These are phyloP conservation scores for Beauveria caledonica DNA, from an alignment of 2,329 filamentous ascomycete genomes.

Conservation along the genomic window DNA sequence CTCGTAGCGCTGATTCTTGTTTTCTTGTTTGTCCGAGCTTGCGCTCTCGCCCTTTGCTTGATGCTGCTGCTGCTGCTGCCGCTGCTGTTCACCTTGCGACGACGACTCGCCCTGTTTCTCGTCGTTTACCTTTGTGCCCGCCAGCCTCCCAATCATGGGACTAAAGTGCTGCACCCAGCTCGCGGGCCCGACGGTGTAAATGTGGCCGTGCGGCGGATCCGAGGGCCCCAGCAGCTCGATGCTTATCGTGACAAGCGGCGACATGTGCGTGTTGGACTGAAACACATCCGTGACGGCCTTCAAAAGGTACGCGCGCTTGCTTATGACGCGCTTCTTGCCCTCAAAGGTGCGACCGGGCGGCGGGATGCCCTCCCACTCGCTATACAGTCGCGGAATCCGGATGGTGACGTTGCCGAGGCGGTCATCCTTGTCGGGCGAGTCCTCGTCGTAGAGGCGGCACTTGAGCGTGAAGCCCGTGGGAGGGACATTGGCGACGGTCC, in stretches of 20 bases:
- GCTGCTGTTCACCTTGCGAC: constrained; percentile 8
- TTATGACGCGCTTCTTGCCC: constrained; percentile 76
- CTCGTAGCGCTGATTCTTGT: constrained; percentile 62
- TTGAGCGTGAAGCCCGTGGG: constrained; percentile 75
- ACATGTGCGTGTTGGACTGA: constrained; percentile 54
- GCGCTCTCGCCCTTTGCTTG: constrained; percentile 32
- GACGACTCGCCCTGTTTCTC: constrained; percentile 44
- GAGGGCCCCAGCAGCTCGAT: constrained; percentile 72
- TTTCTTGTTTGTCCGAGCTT: constrained; percentile 23
- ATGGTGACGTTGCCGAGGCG: constrained; percentile 80
- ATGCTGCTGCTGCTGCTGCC: constrained; percentile 16
- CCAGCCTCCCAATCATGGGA: constrained; percentile 76
- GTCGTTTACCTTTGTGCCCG: constrained; percentile 54
- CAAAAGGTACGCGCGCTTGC: constrained; percentile 76
- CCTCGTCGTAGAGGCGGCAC: constrained; percentile 83
- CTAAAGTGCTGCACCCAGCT: constrained; percentile 79
- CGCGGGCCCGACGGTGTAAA: constrained; percentile 73
- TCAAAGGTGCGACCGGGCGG: constrained; percentile 52
- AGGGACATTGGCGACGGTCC: constrained; percentile 84
- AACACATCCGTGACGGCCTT: constrained; percentile 60
- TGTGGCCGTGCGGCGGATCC: constrained; percentile 55
- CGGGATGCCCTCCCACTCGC: constrained; percentile 61
- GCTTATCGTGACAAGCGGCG: constrained; percentile 63
- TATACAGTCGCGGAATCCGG: constrained; percentile 48
- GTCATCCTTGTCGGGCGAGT: constrained; percentile 78